These are phyloP conservation scores for Alternaria arbusti DNA, from an alignment of 2,329 filamentous ascomycete genomes.

Conservation along the genomic window DNA sequence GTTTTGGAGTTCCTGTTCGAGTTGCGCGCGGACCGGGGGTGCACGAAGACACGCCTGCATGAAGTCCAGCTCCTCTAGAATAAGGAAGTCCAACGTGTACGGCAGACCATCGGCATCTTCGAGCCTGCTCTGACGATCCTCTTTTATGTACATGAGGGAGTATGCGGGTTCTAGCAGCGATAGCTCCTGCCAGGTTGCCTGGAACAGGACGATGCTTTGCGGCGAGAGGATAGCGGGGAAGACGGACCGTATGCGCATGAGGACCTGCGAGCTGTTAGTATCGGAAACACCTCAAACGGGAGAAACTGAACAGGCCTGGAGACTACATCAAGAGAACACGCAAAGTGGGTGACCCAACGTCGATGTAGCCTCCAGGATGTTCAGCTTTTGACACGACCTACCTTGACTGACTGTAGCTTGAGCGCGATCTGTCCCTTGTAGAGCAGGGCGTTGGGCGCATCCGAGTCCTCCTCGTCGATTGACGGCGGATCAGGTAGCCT, in stretches of 20 bases:
- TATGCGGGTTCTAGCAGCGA: slow-evolving; percentile 74
- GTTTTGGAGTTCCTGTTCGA: slow-evolving; percentile 76
- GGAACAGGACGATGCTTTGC: slow-evolving; percentile 83
- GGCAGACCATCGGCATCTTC: slow-evolving; percentile 92
- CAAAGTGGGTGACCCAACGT: neutral
- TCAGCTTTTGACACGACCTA: slow-evolving; percentile 35
- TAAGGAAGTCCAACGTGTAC: slow-evolving; percentile 91
- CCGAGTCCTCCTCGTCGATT: slow-evolving; percentile 64
- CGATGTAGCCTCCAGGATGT: neutral
- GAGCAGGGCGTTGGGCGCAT: slow-evolving; percentile 62
- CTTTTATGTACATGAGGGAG: slow-evolving; percentile 82
- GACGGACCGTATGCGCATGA: slow-evolving; percentile 85
- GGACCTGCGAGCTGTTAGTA: slow-evolving; percentile 60
- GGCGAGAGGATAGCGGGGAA: slow-evolving; percentile 83
- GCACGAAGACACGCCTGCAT: slow-evolving; percentile 90
- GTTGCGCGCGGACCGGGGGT: slow-evolving; percentile 83
- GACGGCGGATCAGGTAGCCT: slow-evolving; percentile 68
- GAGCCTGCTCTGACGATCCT: slow-evolving; percentile 83
- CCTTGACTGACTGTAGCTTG: slow-evolving; percentile 90
- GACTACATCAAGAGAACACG: neutral
- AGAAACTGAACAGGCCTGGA: neutral
- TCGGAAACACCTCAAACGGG: neutral
- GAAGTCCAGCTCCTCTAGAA: slow-evolving; percentile 93
- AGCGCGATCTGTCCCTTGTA: slow-evolving; percentile 86
- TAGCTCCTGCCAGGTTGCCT: slow-evolving; percentile 87